A percentile compares a stretch with the other conserved stretches of the same genome.
These are phyloP conservation scores for Heteromeles arbutifolia DNA, from an alignment of 306 rosid genomes.

Conservation along the genomic window DNA sequence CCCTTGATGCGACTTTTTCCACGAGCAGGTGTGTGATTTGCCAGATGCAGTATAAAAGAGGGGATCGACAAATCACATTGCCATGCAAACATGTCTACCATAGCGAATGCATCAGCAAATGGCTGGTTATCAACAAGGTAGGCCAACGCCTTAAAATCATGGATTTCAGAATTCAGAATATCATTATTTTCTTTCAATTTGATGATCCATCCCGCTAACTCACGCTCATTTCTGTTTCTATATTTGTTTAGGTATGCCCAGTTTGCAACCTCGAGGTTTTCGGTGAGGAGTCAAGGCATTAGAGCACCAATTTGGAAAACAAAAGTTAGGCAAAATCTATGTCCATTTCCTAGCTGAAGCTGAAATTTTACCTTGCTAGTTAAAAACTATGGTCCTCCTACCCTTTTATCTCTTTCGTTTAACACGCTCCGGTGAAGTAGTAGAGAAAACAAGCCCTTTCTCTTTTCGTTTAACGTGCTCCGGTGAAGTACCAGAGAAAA, in stretches of 20 bases:
- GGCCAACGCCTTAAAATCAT: neutral
- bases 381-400: neutral
- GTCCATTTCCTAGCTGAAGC: slow-evolving; percentile 11
- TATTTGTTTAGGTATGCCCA: slow-evolving; percentile 66
- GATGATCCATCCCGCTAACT: neutral
- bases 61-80: slow-evolving; percentile 72
- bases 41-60: slow-evolving; percentile 84
- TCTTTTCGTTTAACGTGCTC: neutral
- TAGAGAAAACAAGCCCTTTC: neutral
- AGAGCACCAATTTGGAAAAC: slow-evolving; percentile 18
- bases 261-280: slow-evolving; percentile 87
- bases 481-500: neutral
- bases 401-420: neutral
- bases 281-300: slow-evolving; percentile 46
- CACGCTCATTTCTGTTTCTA: neutral
- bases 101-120: slow-evolving; percentile 73
- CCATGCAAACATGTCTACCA: slow-evolving; percentile 90
- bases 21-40: slow-evolving; percentile 75
- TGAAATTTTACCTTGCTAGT: neutral
- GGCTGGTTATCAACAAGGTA: slow-evolving; percentile 94
- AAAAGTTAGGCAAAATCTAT: neutral
- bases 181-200: neutral
- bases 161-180: neutral
- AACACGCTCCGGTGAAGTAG: neutral
- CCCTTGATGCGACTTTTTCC: neutral